These are phyloP conservation scores for Chaetothyriales sp. DNA, from an alignment of 2,329 filamentous ascomycete genomes.

Conservation along the genomic window DNA sequence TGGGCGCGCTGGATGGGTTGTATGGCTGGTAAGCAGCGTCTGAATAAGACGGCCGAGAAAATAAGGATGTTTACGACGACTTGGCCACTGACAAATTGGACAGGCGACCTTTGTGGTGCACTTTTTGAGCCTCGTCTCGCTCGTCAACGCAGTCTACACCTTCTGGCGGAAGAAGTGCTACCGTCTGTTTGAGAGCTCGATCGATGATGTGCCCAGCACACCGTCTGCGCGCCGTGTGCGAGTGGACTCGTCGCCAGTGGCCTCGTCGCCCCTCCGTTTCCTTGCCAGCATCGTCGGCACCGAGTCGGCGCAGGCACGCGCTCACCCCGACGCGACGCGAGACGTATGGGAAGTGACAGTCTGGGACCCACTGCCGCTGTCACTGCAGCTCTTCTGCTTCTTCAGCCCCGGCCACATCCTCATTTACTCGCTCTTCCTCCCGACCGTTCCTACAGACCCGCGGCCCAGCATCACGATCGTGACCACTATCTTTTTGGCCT, in stretches of 20 bases:
- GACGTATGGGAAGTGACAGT: constrained; percentile 92
- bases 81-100: constrained; percentile 6
- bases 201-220: constrained; percentile 61
- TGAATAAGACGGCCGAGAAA: not conserved
- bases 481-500: constrained; percentile 62
- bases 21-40: constrained; percentile 41
- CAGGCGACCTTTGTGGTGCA: constrained; percentile 60
- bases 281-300: constrained; percentile 52
- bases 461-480: constrained; percentile 74
- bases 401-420: constrained; percentile 92
- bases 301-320: constrained; percentile 62
- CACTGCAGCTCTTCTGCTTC: constrained; percentile 65
- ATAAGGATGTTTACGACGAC: not conserved
- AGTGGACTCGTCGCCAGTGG: constrained; percentile 66
- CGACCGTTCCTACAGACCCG: constrained; percentile 57
- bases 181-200: constrained; percentile 73
- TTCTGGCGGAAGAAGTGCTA: constrained; percentile 73
- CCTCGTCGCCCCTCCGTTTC: constrained; percentile 64
- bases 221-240: constrained; percentile 78
- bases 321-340: constrained; percentile 63
- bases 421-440: constrained; percentile 77
- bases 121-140: constrained; percentile 49
- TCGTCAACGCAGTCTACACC: constrained; percentile 64
- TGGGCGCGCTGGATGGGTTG: constrained; percentile 47
- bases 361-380: constrained; percentile 84